These are phyloP conservation scores for Alternaria brassicae DNA, from an alignment of 2,329 filamentous ascomycete species.

Conservation along the genomic window DNA sequence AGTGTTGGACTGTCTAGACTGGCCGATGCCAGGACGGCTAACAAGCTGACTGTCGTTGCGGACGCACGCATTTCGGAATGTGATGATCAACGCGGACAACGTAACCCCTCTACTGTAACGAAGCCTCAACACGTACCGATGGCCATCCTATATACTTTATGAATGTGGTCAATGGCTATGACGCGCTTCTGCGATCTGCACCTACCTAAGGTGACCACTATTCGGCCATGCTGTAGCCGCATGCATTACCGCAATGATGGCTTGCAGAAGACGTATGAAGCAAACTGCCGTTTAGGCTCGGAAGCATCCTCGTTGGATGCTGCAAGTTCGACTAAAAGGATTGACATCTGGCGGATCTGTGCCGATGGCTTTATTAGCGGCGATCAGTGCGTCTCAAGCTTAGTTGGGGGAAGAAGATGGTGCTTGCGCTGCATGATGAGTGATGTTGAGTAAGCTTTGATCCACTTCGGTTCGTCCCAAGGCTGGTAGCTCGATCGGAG, in stretches of 20 bases:
- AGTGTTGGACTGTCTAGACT: conserved; percentile 7
- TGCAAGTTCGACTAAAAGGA: not conserved
- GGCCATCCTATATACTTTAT: not conserved
- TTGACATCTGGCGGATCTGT: conserved; percentile 6
- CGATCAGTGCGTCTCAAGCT: not conserved
- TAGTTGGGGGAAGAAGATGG: not conserved
- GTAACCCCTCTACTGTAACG: no score
- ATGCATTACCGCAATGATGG: not conserved
- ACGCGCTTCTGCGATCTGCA: conserved; percentile 1
- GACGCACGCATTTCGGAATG: not conserved
- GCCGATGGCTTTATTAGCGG: not conserved
- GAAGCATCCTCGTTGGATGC: not conserved
- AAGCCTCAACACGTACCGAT: not conserved
- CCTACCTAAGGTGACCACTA: not conserved
- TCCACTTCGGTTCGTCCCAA: not conserved
- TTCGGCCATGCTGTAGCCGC: not conserved
- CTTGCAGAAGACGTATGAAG: conserved; percentile 5
- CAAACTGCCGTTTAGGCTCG: not conserved
- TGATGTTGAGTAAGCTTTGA: not conserved
- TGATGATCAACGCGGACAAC: not conserved
- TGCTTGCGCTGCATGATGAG: conserved; percentile 1
- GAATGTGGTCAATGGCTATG: not conserved
- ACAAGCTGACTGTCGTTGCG: not conserved
- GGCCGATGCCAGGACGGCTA: conserved; percentile 2
- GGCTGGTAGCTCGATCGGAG: not conserved